These are phyloP conservation scores for Saprolegnia diclina DNA, from an alignment of 352 stramenopile genomes.

Conservation along the genomic window DNA sequence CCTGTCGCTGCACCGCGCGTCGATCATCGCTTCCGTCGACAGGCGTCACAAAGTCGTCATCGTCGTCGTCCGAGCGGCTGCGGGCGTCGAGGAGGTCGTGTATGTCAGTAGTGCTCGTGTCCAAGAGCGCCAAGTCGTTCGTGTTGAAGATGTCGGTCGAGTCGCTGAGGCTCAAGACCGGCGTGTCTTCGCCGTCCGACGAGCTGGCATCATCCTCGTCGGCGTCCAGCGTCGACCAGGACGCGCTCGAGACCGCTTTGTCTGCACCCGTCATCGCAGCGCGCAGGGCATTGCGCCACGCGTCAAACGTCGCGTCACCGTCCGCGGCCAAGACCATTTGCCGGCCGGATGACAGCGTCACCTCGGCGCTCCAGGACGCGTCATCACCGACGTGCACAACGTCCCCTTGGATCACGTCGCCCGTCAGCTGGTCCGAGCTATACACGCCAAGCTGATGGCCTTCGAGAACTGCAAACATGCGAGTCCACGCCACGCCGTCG, in stretches of 20 bases:
- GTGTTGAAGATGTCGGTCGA: neutral
- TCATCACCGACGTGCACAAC: conserved; percentile 19
- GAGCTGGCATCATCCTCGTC: neutral
- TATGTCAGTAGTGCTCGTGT: neutral
- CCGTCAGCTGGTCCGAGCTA: conserved; percentile 32
- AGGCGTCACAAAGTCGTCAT: neutral
- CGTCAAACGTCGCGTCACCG: conserved; percentile 2
- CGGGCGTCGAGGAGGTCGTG: neutral
- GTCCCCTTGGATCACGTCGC: neutral
- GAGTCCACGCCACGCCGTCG: conserved; percentile 38
- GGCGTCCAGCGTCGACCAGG: neutral
- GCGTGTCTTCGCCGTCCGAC: conserved; percentile 3
- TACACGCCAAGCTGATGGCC: conserved; percentile 49
- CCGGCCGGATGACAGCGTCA: conserved; percentile 1
- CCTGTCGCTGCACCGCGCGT: too few species aligned
- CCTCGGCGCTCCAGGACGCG: conserved; percentile 2
- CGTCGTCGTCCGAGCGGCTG: neutral
- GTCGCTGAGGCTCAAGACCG: neutral
- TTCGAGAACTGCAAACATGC: conserved; percentile 64
- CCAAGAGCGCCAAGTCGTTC: too few species aligned
- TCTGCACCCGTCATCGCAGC: neutral
- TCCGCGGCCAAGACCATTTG: conserved; percentile 15
- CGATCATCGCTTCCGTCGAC: too few species aligned
- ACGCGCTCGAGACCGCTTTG: neutral
- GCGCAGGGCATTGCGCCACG: conserved; percentile 7